Percentiles rank a stretch among this genome's conserved stretches.
Evolutionary conservation across 1,284 basidiomycete genomes (phyloP).

Genomic region (Malassezia obtusa): DNA sequence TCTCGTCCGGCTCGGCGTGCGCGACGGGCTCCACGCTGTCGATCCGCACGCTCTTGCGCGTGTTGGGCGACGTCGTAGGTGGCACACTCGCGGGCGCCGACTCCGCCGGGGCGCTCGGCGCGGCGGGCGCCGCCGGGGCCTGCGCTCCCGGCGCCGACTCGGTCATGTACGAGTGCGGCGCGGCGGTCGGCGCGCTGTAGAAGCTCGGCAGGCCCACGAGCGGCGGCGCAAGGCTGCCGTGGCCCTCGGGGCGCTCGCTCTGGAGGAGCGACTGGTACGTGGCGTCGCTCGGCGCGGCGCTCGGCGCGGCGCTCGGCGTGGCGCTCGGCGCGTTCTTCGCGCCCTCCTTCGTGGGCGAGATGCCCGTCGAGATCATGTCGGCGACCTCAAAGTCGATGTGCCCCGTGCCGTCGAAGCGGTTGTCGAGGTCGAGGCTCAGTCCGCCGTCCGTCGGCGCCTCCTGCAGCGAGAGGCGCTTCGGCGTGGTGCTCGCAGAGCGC

Average conservation of each 20-base stretch:
- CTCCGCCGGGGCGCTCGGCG: background rate
- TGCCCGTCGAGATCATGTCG: background rate
- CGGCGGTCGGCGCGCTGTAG: background rate
- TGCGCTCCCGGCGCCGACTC: background rate
- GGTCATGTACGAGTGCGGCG: background rate
- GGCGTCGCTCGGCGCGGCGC: background rate
- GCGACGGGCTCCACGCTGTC: constrained; percentile 15
- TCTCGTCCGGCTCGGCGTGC: constrained; percentile 17
- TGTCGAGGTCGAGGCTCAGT: constrained; percentile 32
- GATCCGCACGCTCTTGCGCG: constrained; percentile 42
- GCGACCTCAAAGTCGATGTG: constrained; percentile 24
- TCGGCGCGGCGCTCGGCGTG: background rate
- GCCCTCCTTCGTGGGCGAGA: background rate
- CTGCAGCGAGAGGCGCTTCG: constrained; percentile 4
- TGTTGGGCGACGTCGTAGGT: constrained; percentile 14
- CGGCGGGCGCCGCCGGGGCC: background rate
- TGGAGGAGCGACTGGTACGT: background rate
- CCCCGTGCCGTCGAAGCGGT: constrained; percentile 39
- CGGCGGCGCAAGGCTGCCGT: background rate
- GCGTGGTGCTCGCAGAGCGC: background rate
- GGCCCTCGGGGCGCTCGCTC: background rate
- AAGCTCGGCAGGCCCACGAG: background rate
- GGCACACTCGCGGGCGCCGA: constrained; percentile 2
- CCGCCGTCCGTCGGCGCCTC: background rate
- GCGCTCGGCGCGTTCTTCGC: background rate